Conservation (phyloP, 192 early-diverging fungal species). For the Backusella mclennaniae region DNA sequence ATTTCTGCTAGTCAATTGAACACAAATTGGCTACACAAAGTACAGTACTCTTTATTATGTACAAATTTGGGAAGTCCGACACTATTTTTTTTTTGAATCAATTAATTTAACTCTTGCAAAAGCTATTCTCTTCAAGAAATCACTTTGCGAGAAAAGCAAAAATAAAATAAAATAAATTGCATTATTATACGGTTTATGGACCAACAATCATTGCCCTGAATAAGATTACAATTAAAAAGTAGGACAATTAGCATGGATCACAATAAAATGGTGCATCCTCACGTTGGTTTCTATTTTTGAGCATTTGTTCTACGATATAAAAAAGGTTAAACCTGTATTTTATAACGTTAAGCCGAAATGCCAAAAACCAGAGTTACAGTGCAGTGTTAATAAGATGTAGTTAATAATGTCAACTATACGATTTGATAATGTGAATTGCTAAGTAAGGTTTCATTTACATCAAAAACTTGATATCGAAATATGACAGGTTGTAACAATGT, state of each 20-base stretch:
- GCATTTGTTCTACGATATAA: not conserved
- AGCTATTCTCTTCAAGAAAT: not conserved
- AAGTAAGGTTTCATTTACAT: not conserved
- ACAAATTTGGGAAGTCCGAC: not conserved
- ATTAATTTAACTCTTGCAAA: not conserved
- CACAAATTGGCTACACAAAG: not conserved
- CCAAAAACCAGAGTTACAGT: too few relatives aligned
- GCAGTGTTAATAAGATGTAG: too few relatives aligned
- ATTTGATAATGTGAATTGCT: not conserved
- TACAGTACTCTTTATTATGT: not conserved
- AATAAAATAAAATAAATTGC: not conserved
- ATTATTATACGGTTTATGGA: not conserved
- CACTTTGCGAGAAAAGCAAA: not conserved
- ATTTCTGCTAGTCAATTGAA: not conserved
- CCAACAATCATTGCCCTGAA: not conserved
- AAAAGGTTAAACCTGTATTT: not conserved
- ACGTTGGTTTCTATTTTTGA: not conserved
- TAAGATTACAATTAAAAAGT: not conserved
- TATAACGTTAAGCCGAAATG: not conserved
- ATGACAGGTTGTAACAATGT: not conserved
- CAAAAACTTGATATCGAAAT: not conserved
- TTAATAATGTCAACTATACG: not conserved
- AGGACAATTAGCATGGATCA: not conserved
- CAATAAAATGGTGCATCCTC: not conserved
- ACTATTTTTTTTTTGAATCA: not conserved